Percentiles rank a stretch among this genome's conserved stretches.
phyloP scores from a whole-genome alignment of 2,329 filamentous ascomycete genomes.

The Geosmithia putterillii region DNA sequence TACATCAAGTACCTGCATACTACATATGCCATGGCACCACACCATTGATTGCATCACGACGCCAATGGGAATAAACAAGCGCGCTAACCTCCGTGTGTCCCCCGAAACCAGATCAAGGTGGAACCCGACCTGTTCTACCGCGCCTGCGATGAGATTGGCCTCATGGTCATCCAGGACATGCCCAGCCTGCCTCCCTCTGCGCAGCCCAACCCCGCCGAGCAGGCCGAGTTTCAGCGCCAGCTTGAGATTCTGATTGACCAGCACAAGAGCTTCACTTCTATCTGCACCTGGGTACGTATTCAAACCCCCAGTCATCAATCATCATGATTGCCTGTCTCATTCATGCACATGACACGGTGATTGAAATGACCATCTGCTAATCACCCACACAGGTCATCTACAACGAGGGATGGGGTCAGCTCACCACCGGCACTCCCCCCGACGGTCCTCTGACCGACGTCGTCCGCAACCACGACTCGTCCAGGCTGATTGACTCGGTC shows the following conservation, averaged over 20 bases:
- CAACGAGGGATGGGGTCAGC: slow-evolving; percentile 62
- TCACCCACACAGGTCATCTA: slow-evolving; percentile 51
- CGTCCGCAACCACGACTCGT: slow-evolving; percentile 47
- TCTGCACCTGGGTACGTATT: slow-evolving; percentile 45
- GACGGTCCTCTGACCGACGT: slow-evolving; percentile 44
- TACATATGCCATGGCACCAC: too few relatives aligned
- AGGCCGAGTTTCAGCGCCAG: slow-evolving; percentile 53
- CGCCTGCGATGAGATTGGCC: slow-evolving; percentile 52
- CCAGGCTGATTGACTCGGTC: slow-evolving; percentile 48
- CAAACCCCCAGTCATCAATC: background rate
- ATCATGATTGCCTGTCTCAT: too few relatives aligned
- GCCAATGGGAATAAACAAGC: too few relatives aligned
- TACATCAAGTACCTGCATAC: background rate
- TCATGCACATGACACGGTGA: background rate
- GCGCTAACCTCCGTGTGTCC: background rate
- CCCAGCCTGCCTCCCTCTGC: slow-evolving; percentile 36
- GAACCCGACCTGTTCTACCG: slow-evolving; percentile 56
- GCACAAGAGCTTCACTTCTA: slow-evolving; percentile 51
- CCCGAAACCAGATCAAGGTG: slow-evolving; percentile 49
- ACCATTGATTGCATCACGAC: too few relatives aligned
- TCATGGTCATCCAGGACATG: slow-evolving; percentile 63
- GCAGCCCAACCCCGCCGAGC: slow-evolving; percentile 32
- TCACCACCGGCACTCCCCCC: slow-evolving; percentile 31
- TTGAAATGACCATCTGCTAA: too few relatives aligned
- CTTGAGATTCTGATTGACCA: slow-evolving; percentile 49